Evolutionary conservation across 495 filamentous ascomycete genomes (phyloP).

Genomic region (Penicillium diatomitis): DNA sequence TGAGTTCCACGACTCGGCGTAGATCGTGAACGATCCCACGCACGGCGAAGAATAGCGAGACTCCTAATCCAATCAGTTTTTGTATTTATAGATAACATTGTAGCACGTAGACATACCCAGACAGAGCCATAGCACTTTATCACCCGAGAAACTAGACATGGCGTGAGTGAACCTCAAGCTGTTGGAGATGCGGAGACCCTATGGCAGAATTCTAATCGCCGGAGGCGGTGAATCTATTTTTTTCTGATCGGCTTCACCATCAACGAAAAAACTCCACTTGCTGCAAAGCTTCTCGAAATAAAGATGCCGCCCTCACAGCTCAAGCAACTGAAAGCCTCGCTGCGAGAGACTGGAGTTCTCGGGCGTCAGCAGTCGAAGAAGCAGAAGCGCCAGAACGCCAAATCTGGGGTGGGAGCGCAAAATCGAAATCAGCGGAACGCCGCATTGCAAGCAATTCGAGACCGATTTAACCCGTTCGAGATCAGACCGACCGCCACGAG

Average conservation of each 20-base stretch:
- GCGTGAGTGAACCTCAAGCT: slow-evolving; percentile 1
- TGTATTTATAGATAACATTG: background rate
- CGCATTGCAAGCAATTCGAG: slow-evolving; percentile 74
- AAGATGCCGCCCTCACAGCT: slow-evolving; percentile 91
- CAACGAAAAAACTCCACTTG: slow-evolving; percentile 13
- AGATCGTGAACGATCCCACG: slow-evolving; percentile 39
- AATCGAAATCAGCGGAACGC: slow-evolving; percentile 65
- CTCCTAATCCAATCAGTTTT: slow-evolving; percentile 21
- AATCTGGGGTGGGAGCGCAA: slow-evolving; percentile 48
- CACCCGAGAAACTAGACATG: slow-evolving; percentile 35
- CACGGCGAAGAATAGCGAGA: slow-evolving; percentile 38
- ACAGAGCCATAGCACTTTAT: slow-evolving; percentile 37
- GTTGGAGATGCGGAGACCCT: slow-evolving; percentile 23
- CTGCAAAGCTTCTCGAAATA: slow-evolving; percentile 7
- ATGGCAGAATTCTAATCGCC: slow-evolving; percentile 26
- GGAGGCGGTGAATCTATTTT: slow-evolving; percentile 27
- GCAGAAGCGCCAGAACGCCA: slow-evolving; percentile 65
- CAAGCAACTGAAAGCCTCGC: slow-evolving; percentile 85
- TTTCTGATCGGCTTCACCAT: slow-evolving; percentile 16
- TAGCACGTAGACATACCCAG: slow-evolving; percentile 20
- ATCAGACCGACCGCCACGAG: slow-evolving; percentile 60
- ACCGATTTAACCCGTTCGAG: slow-evolving; percentile 96
- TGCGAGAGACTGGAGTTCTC: slow-evolving; percentile 77
- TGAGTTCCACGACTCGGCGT: slow-evolving; percentile 36
- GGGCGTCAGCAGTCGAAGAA: slow-evolving; percentile 89